Base-by-base conservation (phyloP, 2,329 filamentous ascomycete species). In the Amesomyces nigricolor region DNA sequence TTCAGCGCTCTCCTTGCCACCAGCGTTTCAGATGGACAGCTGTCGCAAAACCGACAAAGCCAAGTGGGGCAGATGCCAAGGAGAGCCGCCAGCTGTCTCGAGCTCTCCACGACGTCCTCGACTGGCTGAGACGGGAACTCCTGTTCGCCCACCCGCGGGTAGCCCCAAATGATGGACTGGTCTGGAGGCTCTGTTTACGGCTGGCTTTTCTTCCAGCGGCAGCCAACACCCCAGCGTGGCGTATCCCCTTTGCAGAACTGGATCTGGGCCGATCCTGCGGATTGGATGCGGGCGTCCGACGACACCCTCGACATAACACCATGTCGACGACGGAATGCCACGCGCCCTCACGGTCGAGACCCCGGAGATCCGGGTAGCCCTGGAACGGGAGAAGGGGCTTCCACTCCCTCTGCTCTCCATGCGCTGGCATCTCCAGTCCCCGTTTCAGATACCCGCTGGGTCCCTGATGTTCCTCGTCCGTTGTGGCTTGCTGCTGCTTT, bases 391-490 rank as follows among this genome's bases (percentile, higher is more conserved):
- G 48, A 48, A 47, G 40, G 53, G 47, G 53, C 22, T 47, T 51
- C 37, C 47, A 44, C 47, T 56, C 45, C 48, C 50, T n/a, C 39
- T 51, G 16, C 49, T 52, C 43, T 47, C 59, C 59, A 62, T 47
- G 53, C 53, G 54, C 60, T 61, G 59, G 38, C 50, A 56, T 59
- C 53, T 54, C 50, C 53, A 56, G 54, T 51, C 56, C 54, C 56
- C 54, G 63, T 65, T 65, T 65, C 63, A 64, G 56, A 62, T 64
- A 65, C 61, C 63, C 63, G 61, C 63, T 60, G 55, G 59, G 56
- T 51, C 51, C 47, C 52, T 51, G 49, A 38, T 51, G 26, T 44
- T 50, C 54, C 44, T 37, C 29, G 13, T 35, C 42, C 37, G 19
- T 37, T 54, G 43, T 46, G 29, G 9, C 37, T 37, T 37, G 4